These are phyloP conservation scores for Tylopilus rubrobrunneus DNA, from an alignment of 768 basidiomycete genomes.

Conservation along the genomic window DNA sequence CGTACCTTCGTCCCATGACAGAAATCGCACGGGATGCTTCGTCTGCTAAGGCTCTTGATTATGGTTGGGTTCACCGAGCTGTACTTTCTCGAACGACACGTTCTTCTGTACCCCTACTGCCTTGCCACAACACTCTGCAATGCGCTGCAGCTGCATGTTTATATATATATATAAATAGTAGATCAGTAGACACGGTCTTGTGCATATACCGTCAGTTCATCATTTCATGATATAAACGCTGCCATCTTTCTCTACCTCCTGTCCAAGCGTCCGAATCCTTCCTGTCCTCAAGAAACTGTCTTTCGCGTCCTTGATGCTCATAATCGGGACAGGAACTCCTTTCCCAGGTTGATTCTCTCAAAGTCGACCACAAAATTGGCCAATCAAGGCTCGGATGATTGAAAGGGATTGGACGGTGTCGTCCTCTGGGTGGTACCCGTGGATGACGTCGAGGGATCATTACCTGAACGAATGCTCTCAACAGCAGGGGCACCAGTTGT, in stretches of 20 bases:
- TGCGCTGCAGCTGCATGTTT: too few relatives aligned
- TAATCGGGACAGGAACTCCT: slow-evolving; percentile 2
- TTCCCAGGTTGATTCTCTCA: slow-evolving; percentile 6
- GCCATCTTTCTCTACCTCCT: slow-evolving; percentile 19
- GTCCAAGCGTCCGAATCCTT: slow-evolving; percentile 21
- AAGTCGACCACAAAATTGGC: slow-evolving; percentile 20
- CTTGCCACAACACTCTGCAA: too few relatives aligned
- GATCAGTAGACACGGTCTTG: not conserved
- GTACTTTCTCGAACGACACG: too few relatives aligned
- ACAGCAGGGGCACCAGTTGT: not conserved
- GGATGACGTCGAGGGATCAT: not conserved
- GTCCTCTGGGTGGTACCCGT: not conserved
- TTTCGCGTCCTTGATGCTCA: slow-evolving; percentile 11
- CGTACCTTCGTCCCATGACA: too few relatives aligned
- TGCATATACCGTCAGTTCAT: not conserved
- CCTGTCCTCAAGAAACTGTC: slow-evolving; percentile 25
- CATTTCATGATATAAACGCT: slow-evolving; percentile 16
- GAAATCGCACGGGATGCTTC: too few relatives aligned
- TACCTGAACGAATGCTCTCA: not conserved
- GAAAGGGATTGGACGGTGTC: not conserved
- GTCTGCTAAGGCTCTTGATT: too few relatives aligned
- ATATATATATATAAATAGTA: too few relatives aligned
- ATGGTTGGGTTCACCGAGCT: too few relatives aligned
- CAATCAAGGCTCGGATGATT: slow-evolving; percentile 14
- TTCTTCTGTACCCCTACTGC: too few relatives aligned